These are phyloP conservation scores for Pyrenula massariospora DNA, from an alignment of 495 filamentous ascomycete genomes.

Conservation along the genomic window DNA sequence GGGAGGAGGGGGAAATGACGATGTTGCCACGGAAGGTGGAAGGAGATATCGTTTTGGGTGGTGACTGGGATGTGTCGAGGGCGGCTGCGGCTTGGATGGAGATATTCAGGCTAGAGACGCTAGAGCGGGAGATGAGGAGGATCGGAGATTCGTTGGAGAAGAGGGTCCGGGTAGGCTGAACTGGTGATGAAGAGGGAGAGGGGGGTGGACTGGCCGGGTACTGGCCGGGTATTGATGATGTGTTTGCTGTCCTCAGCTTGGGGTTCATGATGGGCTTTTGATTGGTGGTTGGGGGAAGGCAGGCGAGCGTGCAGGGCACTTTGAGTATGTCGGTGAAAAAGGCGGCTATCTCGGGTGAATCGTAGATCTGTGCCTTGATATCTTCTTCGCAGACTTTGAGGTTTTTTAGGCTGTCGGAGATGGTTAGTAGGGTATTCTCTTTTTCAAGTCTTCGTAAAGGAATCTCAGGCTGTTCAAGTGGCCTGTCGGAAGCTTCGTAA, in stretches of 20 bases:
- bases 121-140: slow-evolving; percentile 67
- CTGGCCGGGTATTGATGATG: slow-evolving; percentile 6
- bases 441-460: too few species aligned
- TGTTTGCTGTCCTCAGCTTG: slow-evolving; percentile 4
- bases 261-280: not conserved
- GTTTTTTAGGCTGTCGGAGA: not conserved
- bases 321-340: slow-evolving; percentile 57
- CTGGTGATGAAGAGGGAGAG: slow-evolving; percentile 63
- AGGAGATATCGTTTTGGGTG: slow-evolving; percentile 44
- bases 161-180: slow-evolving; percentile 56
- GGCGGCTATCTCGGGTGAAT: slow-evolving; percentile 36
- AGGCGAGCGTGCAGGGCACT: slow-evolving; percentile 57
- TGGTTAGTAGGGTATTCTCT: slow-evolving; percentile 42
- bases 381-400: slow-evolving; percentile 64
- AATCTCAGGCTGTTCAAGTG: slow-evolving; percentile 21
- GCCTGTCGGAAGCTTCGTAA: slow-evolving; percentile 3
- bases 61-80: not conserved
- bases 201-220: slow-evolving; percentile 26
- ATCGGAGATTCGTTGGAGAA: slow-evolving; percentile 89
- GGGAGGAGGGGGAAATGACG: slow-evolving; percentile 30
- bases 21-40: slow-evolving; percentile 81
- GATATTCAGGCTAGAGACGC: slow-evolving; percentile 64
- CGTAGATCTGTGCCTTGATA: slow-evolving; percentile 49
- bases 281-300: slow-evolving; percentile 38
- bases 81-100: slow-evolving; percentile 39